Percentiles rank a stretch among this genome's conserved stretches.
Conservation (phyloP, 371 early-diverging fungal species). For the Saksenaea vasiformis region DNA sequence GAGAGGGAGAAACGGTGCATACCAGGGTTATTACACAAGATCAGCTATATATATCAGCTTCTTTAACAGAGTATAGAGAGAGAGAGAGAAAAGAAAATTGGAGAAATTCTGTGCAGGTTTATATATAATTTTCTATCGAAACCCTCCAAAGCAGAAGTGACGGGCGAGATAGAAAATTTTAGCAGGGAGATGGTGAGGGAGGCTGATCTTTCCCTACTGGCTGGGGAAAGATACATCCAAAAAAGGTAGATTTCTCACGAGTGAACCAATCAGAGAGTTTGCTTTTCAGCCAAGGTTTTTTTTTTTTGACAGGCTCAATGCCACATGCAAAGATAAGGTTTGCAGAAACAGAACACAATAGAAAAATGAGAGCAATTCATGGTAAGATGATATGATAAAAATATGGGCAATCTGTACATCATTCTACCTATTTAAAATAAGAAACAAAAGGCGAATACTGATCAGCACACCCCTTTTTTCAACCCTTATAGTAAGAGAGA, state of each 20-base stretch:
- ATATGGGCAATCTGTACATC: neutral
- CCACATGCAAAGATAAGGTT: slow-evolving; percentile 2
- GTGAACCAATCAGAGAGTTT: slow-evolving; percentile 2
- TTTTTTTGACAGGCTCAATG: slow-evolving; percentile 7
- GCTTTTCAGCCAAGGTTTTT: neutral
- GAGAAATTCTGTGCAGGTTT: neutral
- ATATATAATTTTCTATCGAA: neutral
- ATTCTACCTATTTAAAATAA: neutral
- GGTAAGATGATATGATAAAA: neutral
- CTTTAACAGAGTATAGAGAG: neutral
- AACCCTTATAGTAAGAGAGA: no score
- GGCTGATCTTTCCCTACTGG: neutral
- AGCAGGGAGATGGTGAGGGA: neutral
- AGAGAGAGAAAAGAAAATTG: neutral
- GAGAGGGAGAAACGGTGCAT: neutral
- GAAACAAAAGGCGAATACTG: no score
- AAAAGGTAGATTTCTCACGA: slow-evolving; percentile 4
- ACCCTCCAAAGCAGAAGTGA: neutral
- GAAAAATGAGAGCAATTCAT: neutral
- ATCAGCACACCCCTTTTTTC: no score
- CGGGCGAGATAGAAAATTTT: neutral
- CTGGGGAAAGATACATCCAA: neutral
- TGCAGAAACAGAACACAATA: neutral
- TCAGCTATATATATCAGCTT: neutral
- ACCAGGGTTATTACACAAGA: neutral